Percentiles rank a stretch among this genome's conserved stretches.
Evolutionary conservation across 31 red algal species (phyloP).

Genomic region (Endocladia muricata): DNA sequence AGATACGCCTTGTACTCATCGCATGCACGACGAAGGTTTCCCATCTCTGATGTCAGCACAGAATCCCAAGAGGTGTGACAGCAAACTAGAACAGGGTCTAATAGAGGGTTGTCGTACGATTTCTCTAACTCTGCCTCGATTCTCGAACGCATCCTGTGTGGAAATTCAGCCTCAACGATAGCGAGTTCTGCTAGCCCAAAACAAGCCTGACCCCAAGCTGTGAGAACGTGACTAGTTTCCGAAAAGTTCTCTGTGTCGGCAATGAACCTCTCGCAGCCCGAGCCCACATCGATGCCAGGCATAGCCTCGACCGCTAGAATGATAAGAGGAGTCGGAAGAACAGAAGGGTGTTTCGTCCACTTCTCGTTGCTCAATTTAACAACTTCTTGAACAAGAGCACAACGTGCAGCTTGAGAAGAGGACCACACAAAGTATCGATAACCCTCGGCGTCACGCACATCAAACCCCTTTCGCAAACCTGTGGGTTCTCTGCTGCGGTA

Average conservation of each 20-base stretch:
- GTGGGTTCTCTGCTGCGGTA: no score
- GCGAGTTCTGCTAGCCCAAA: slow-evolving; percentile 8
- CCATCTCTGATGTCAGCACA: slow-evolving; percentile 20
- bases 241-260: no score
- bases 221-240: no score
- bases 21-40: slow-evolving; percentile 17
- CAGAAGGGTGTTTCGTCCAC: no score
- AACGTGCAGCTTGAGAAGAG: slow-evolving; percentile 18
- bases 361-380: no score
- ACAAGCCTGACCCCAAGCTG: slow-evolving; percentile 1
- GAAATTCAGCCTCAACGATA: slow-evolving; percentile 26
- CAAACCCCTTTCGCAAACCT: no score
- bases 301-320: no score
- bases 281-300: no score
- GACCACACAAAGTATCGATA: slow-evolving; percentile 9
- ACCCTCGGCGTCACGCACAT: no score
- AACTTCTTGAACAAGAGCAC: slow-evolving; percentile 22
- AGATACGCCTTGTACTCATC: slow-evolving; percentile 9
- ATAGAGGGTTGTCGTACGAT: not conserved
- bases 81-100: slow-evolving; percentile 3
- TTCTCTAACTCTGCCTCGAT: not conserved
- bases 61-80: slow-evolving; percentile 43
- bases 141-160: not conserved
- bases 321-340: no score
- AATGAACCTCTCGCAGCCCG: no score